phyloP scores from a whole-genome alignment of 2,329 filamentous ascomycete species.

The Fusarium caatingaense region DNA sequence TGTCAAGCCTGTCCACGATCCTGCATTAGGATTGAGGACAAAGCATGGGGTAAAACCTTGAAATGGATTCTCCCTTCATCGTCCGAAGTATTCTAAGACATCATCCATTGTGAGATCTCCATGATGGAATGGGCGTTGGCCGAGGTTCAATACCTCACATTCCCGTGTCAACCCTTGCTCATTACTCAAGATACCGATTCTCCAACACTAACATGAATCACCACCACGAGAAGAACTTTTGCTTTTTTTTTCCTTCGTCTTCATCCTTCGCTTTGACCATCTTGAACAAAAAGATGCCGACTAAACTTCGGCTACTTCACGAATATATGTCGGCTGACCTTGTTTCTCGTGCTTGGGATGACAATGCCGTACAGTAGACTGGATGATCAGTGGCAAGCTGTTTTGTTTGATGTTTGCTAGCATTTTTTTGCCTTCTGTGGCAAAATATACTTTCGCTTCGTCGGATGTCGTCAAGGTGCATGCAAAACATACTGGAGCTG shows the following conservation, averaged over 20 bases:
- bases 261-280: not conserved
- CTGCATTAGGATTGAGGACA: not conserved
- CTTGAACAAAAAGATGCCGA: not conserved
- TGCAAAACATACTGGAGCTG: not conserved
- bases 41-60: not conserved
- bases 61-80: not conserved
- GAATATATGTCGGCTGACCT: not conserved
- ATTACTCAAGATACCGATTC: slow-evolving; percentile 14
- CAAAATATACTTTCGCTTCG: not conserved
- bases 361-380: not conserved
- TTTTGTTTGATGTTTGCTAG: not conserved
- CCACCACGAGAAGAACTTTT: not conserved
- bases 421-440: slow-evolving; percentile 1
- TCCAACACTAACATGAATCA: slow-evolving; percentile 11
- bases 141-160: slow-evolving; percentile 25
- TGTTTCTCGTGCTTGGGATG: not conserved
- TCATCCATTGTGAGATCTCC: not conserved
- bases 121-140: slow-evolving; percentile 27
- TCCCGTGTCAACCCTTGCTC: slow-evolving; percentile 6
- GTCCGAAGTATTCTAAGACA: slow-evolving; percentile 6
- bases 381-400: slow-evolving; percentile 12
- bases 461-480: not conserved
- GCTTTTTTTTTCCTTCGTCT: not conserved
- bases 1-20: not conserved
- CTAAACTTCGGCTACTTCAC: not conserved